These are phyloP conservation scores for Helminthosporium solani DNA, from an alignment of 2,329 filamentous ascomycete species.

Conservation along the genomic window DNA sequence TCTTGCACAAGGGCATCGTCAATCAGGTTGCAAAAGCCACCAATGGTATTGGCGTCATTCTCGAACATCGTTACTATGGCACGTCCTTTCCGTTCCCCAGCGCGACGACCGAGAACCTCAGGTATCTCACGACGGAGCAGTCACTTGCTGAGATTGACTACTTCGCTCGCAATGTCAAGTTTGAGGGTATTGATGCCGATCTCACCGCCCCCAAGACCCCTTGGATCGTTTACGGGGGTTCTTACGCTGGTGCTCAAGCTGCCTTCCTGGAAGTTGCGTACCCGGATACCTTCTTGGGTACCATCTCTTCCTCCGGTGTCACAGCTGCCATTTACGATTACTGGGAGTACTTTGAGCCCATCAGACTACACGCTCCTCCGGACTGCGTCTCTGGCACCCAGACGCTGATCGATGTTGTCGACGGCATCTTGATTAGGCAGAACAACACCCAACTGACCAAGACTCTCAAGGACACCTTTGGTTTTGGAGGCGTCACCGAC, in stretches of 20 bases:
- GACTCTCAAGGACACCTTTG: constrained; percentile 56
- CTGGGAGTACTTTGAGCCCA: constrained; percentile 64
- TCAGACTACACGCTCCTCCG: constrained; percentile 57
- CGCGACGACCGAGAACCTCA: constrained; percentile 67
- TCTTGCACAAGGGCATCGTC: constrained; percentile 75
- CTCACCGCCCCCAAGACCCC: constrained; percentile 64
- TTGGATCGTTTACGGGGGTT: constrained; percentile 80
- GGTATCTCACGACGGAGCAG: constrained; percentile 83
- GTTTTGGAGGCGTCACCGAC: constrained; percentile 51
- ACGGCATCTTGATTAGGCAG: constrained; percentile 57
- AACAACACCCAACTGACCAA: constrained; percentile 47
- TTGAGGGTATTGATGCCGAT: constrained; percentile 66
- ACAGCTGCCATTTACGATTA: constrained; percentile 76
- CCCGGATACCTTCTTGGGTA: constrained; percentile 74
- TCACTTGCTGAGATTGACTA: constrained; percentile 78
- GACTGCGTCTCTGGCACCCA: constrained; percentile 67
- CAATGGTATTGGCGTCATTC: constrained; percentile 72
- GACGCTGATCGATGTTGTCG: constrained; percentile 59
- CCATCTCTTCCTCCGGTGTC: constrained; percentile 79
- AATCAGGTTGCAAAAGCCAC: constrained; percentile 65
- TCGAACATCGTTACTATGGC: constrained; percentile 89
- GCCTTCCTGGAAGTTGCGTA: constrained; percentile 76
- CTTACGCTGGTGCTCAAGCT: constrained; percentile 78
- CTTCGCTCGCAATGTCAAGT: constrained; percentile 72
- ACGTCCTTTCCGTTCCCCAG: constrained; percentile 68